Percentiles rank a stretch among this genome's conserved stretches.
phyloP scores from a whole-genome alignment of 768 basidiomycete genomes.

The Podaxis sp. region DNA sequence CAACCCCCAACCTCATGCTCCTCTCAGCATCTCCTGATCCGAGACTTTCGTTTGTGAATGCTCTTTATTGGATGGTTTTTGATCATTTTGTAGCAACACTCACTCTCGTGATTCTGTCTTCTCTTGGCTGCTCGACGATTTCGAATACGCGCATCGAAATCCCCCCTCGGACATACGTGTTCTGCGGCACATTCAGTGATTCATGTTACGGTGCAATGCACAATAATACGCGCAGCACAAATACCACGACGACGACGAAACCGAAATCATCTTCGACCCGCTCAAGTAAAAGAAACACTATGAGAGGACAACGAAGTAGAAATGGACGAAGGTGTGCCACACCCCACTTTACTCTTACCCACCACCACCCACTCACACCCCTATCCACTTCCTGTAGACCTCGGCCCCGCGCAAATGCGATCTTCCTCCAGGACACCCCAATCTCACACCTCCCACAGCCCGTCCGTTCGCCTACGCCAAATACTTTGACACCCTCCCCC shows the following conservation, averaged over 20 bases:
- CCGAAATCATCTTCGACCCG: slow-evolving; percentile 19
- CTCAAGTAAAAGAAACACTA: slow-evolving; percentile 10
- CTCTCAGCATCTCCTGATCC: slow-evolving; percentile 35
- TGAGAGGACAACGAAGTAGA: slow-evolving; percentile 33
- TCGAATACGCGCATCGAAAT: neutral
- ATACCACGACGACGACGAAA: slow-evolving; percentile 34
- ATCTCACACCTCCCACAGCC: slow-evolving; percentile 75
- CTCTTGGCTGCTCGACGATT: neutral
- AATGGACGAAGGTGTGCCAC: slow-evolving; percentile 34
- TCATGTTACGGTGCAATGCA: neutral
- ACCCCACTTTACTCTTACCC: no score
- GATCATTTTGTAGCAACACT: neutral
- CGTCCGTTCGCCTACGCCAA: slow-evolving; percentile 81
- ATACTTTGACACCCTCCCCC: slow-evolving; percentile 70
- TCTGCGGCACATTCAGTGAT: neutral
- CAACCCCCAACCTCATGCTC: no score
- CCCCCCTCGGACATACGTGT: no score
- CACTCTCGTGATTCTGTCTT: no score
- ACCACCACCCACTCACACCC: no score
- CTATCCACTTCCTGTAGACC: slow-evolving; percentile 31
- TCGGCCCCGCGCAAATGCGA: slow-evolving; percentile 57
- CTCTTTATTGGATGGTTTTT: no score
- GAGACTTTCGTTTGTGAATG: slow-evolving; percentile 17
- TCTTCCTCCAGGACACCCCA: slow-evolving; percentile 60
- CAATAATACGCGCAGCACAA: slow-evolving; percentile 38